Evolutionary conservation across 176 grass and related monocot genomes (phyloP).

Genomic region (Rhynchospora breviuscula): DNA sequence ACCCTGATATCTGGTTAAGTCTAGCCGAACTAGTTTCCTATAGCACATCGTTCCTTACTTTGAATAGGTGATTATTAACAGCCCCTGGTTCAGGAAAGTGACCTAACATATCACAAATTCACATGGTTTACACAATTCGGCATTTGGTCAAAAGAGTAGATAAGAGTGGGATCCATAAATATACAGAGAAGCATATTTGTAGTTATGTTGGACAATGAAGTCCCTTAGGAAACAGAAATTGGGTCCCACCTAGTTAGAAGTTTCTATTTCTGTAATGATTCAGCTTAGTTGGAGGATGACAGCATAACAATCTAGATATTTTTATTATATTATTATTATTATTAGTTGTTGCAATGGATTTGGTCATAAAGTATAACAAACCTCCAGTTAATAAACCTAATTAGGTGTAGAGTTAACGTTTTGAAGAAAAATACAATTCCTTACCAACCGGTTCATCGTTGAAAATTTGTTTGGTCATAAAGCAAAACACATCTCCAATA

Average conservation of each 20-base stretch:
- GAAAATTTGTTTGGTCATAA: too few relatives aligned
- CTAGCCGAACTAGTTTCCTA: too few relatives aligned
- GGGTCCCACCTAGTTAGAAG: background rate
- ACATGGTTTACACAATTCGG: background rate
- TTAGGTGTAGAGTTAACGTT: background rate
- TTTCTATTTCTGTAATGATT: background rate
- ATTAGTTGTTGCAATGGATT: background rate
- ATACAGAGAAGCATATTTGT: background rate
- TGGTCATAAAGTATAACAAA: background rate
- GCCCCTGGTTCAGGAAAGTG: background rate
- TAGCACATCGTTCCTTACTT: too few relatives aligned
- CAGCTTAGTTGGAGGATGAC: background rate
- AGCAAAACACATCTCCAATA: too few relatives aligned
- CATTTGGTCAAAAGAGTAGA: constrained; percentile 4
- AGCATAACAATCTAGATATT: background rate
- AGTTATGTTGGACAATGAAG: background rate
- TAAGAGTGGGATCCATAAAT: constrained; percentile 3
- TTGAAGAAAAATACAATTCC: too few relatives aligned
- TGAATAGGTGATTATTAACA: too few relatives aligned
- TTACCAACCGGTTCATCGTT: too few relatives aligned
- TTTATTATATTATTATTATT: background rate
- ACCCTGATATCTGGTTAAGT: too few relatives aligned
- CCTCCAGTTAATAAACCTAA: background rate
- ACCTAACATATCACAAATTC: background rate
- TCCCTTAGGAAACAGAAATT: background rate